phyloP scores from a whole-genome alignment of 176 grass and related monocot genomes.

The Bonia amplexicaulis region DNA sequence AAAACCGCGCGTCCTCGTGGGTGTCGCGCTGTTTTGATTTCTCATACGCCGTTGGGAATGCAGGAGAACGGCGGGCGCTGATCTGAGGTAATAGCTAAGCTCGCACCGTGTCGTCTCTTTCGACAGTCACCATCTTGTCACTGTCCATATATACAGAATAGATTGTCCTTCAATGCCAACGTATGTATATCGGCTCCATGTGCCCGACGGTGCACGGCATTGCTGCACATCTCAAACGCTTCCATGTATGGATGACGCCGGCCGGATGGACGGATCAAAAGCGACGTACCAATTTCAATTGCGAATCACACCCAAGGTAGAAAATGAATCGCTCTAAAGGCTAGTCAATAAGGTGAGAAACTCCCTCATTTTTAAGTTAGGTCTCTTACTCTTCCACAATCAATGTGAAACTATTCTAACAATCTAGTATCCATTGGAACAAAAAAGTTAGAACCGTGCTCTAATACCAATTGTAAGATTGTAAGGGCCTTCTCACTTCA shows the following conservation, averaged over 20 bases:
- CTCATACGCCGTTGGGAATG: no score
- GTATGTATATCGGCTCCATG: not conserved
- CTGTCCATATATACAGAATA: not conserved
- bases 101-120: not conserved
- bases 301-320: not conserved
- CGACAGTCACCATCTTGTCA: not conserved
- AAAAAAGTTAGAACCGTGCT: rapidly evolving
- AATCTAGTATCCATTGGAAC: no score
- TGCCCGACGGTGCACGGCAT: conserved; percentile 9
- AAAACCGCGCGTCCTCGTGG: no score
- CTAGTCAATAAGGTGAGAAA: no score
- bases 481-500: no score
- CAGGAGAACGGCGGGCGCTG: no score
- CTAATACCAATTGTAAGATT: no score
- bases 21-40: no score
- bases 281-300: not conserved
- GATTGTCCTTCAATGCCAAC: not conserved
- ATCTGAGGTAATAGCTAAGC: not conserved
- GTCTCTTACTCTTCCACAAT: no score
- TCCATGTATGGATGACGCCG: not conserved
- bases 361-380: no score
- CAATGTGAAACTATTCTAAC: no score
- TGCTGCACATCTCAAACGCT: not conserved
- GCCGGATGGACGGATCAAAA: not conserved
- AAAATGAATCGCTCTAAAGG: no score